phyloP scores from a whole-genome alignment of 768 basidiomycete genomes.

The Collybia sp. region DNA sequence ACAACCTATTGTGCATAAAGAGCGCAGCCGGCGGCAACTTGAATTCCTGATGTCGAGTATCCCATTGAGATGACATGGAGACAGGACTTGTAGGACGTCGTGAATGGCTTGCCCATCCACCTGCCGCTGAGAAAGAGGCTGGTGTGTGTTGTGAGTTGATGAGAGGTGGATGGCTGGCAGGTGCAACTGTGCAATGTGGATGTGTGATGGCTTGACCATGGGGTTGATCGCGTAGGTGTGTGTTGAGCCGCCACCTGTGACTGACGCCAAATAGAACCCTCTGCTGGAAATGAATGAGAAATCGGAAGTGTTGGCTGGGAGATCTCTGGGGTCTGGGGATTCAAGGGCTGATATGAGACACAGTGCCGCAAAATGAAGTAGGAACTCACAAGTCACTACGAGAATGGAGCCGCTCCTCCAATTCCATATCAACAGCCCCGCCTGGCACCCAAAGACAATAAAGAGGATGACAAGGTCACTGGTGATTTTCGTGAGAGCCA shows the following conservation, averaged over 20 bases:
- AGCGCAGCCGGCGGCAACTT: not conserved
- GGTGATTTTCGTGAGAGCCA: conserved; percentile 44
- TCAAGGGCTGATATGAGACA: not conserved
- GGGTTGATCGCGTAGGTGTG: conserved; percentile 37
- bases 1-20: not conserved
- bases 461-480: conserved; percentile 50
- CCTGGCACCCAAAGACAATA: conserved; percentile 19
- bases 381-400: conserved; percentile 41
- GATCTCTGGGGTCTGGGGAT: conserved; percentile 7
- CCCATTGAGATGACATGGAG: not conserved
- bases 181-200: conserved; percentile 9
- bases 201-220: not conserved
- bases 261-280: conserved; percentile 37
- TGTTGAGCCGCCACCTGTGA: conserved; percentile 27
- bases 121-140: conserved; percentile 23
- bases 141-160: conserved; percentile 19
- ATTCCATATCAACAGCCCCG: conserved; percentile 43
- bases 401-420: conserved; percentile 36
- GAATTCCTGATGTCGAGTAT: not conserved
- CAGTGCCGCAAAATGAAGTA: conserved; percentile 1
- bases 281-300: conserved; percentile 43
- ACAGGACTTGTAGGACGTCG: conserved; percentile 6
- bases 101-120: conserved; percentile 16
- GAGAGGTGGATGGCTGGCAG: conserved; percentile 12
- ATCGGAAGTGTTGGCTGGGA: conserved; percentile 29